Evolutionary conservation across 148 eudicot genomes (phyloP).

Genomic region (Rhododendron ferrugineum): DNA sequence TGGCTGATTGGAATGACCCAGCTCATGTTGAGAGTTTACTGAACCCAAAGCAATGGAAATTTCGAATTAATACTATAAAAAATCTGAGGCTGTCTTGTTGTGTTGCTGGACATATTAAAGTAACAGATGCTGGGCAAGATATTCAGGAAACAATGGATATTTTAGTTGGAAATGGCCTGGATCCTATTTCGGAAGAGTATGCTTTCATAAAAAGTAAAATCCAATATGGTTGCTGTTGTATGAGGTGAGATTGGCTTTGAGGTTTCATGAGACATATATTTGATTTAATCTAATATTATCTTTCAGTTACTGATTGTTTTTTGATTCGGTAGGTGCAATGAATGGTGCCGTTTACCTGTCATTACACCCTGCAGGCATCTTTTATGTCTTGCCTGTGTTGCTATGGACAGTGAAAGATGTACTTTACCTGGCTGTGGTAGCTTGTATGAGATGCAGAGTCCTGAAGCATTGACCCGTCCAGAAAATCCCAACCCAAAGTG

Average conservation of each 20-base stretch:
- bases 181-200: slow-evolving; percentile 63
- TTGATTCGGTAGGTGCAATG: slow-evolving; percentile 55
- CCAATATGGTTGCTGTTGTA: slow-evolving; percentile 70
- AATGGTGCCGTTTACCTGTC: slow-evolving; percentile 96
- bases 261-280: background rate
- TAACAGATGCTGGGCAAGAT: slow-evolving; percentile 76
- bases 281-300: background rate
- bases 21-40: slow-evolving; percentile 94
- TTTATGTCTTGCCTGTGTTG: slow-evolving; percentile 86
- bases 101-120: slow-evolving; percentile 91
- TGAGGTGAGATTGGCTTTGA: slow-evolving; percentile 47
- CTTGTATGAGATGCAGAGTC: slow-evolving; percentile 91
- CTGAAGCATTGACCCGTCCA: slow-evolving; percentile 73
- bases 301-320: slow-evolving; percentile 16
- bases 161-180: slow-evolving; percentile 63
- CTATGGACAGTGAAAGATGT: slow-evolving; percentile 74
- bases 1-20: slow-evolving; percentile 99
- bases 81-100: slow-evolving; percentile 93
- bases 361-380: slow-evolving; percentile 94
- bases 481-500: slow-evolving; percentile 97
- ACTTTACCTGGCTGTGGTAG: slow-evolving; percentile 70
- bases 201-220: slow-evolving; percentile 53
- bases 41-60: slow-evolving; percentile 92
- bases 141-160: slow-evolving; percentile 96
- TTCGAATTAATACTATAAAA: slow-evolving; percentile 56